phyloP scores from a whole-genome alignment of 768 basidiomycete genomes.

The Collybia sp. region DNA sequence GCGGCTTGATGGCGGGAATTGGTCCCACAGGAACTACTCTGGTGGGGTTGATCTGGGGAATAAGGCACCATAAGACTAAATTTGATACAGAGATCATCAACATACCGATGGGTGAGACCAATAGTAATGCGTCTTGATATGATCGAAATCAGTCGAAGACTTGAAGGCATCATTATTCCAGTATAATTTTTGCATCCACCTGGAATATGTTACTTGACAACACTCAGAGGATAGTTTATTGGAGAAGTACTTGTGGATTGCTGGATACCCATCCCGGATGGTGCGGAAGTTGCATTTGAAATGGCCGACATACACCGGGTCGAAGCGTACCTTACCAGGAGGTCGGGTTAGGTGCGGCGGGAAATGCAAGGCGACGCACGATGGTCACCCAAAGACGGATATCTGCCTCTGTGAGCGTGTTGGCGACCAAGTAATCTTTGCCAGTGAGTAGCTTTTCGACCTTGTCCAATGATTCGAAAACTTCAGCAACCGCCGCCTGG shows the following conservation, averaged over 20 bases:
- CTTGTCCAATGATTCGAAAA: conserved; percentile 77
- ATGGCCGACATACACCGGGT: conserved; percentile 82
- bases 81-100: not conserved
- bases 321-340: conserved; percentile 65
- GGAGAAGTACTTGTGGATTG: conserved; percentile 54
- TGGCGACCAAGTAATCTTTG: conserved; percentile 79
- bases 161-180: conserved; percentile 89
- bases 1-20: conserved; percentile 57
- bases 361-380: conserved; percentile 36
- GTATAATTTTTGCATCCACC: conserved; percentile 84
- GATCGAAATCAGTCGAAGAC: conserved; percentile 81
- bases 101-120: conserved; percentile 50
- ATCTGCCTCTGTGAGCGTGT: conserved; percentile 76
- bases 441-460: conserved; percentile 75
- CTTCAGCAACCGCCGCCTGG: conserved; percentile 60
- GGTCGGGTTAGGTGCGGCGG: not conserved
- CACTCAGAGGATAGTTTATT: not conserved
- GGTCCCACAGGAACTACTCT: conserved; percentile 78
- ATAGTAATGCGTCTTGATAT: conserved; percentile 75
- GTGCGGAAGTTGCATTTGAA: conserved; percentile 91
- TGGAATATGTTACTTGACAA: conserved; percentile 13
- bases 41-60: conserved; percentile 66
- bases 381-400: conserved; percentile 86
- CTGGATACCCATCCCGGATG: conserved; percentile 84
- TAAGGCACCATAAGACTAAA: not conserved